Evolutionary conservation across 306 rosid genomes (phyloP), one percentile per base, ranked within the genome.

Genomic region (Arachis stenosperma): DNA sequence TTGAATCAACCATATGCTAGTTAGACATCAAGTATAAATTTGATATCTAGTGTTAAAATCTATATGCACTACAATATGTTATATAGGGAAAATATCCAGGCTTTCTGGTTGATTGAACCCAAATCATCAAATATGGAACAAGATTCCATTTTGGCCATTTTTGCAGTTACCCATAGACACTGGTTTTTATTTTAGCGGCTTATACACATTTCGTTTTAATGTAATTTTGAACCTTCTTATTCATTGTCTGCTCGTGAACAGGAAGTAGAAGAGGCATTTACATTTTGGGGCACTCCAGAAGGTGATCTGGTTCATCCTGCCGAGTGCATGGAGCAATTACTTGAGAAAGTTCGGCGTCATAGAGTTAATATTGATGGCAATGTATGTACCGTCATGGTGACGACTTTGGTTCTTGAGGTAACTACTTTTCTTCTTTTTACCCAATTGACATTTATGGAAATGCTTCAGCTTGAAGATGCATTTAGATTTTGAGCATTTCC

Each of bases 301-400:
- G 99, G 96, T 77, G 99, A 94, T 68, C 48, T 91, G 51, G 91
- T 94, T 67, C 97, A 94, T 82, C 99, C 99, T 41, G 97, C 97
- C 5, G 99, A 94, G 73, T 92, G 97, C 80, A 91, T 94, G 92
- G 91, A 94, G 88, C 95, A 94, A 82, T 78, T 94, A 84, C 97
- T 94, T 43, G 98, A 94, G 91, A 94, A 94, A 89, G 98, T 86
- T 61, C 84, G 98, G 87, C 97, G 89, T 43, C 90, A 91, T 52
- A 89, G 92, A 75, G 99, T 94, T 82, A 94, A 94, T 69, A 80
- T 94, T 39, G 99, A 94, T 84, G 99, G 99, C 67, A 94, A 94
- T 83, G 99, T 94, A 70, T 89, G 96, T 79, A 94, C 99, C 50
- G 99, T 91, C 77, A 74, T 94, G 97, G 99, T 94, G 72, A 94